These are phyloP conservation scores for Coffea humblotiana DNA, from an alignment of 305 asterid species.

Conservation along the genomic window DNA sequence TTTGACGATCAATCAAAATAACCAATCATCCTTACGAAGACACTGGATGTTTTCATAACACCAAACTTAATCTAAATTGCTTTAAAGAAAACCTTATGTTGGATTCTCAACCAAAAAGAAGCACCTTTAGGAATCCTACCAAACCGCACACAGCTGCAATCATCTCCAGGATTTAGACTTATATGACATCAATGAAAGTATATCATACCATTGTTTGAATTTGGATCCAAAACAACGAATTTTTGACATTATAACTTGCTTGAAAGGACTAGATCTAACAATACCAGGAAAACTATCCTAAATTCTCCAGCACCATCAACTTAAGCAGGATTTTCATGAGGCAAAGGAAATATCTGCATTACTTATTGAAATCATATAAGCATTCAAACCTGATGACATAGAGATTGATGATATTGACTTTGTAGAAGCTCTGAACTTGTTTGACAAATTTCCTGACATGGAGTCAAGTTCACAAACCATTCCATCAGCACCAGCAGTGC, in stretches of 20 bases:
- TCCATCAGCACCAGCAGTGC: constrained; percentile 88
- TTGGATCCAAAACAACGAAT: neutral
- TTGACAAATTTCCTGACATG: constrained; percentile 65
- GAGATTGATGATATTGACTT: constrained; percentile 72
- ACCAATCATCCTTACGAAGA: neutral
- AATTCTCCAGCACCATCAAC: neutral
- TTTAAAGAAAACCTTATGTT: neutral
- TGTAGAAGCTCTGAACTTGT: constrained; percentile 70
- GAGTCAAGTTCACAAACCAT: constrained; percentile 81
- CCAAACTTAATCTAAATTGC: neutral
- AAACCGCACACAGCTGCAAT: neutral
- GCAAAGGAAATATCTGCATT: neutral
- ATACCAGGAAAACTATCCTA: neutral
- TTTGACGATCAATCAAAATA: neutral
- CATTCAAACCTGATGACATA: constrained; percentile 71
- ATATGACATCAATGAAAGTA: neutral
- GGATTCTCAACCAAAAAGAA: neutral
- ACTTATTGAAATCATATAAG: neutral
- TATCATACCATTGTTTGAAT: neutral
- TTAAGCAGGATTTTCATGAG: neutral
- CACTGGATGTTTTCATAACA: neutral
- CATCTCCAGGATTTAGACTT: neutral
- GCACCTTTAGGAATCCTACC: neutral
- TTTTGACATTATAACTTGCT: neutral
- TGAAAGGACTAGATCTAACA: neutral